Evolutionary conservation across 192 early-diverging fungal genomes (phyloP), one percentile per base, ranked within the genome.

Genomic region (Neocallimastix lanati): DNA sequence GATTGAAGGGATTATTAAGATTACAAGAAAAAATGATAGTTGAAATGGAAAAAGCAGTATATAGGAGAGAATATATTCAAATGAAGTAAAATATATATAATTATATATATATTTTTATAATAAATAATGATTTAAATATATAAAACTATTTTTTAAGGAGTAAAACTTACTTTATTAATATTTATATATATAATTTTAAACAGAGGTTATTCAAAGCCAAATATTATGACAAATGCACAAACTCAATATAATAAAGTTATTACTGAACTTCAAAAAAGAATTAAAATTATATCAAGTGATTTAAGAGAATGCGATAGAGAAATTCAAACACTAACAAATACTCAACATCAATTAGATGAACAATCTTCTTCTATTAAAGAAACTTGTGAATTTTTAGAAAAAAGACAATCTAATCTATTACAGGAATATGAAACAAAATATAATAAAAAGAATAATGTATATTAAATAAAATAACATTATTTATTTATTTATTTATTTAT

Each of bases 11-110:
- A 77, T 84, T 91, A 86, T 82, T 90, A 18, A 91, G 89, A 29
- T 82, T 91, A 27, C 90, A 91, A 79, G 90, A 91, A 78, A 89
- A 86, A 79, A 88, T 91, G 87, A 86, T 91, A 80, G 79, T 83
- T 7, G 90, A 91, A 76, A 91, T 91, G 90, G 90, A 91, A 82
- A 90, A 90, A 81, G 85, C 85, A 58, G 90, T 91, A 11, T 87
- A 83, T 30, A 29, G 90, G 28, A 79, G 90, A 13, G 90, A 91
- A 79, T 88, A 84, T 36, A 91, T 91, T 80, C 81, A 85, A 28
- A 78, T 82, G 40, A 77, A 86, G 83, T 83, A 67, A 28, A 27
- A 29, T 29, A 29, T 28, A 28, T 28, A 77, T 77, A 29, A 77
- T 77, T 6, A 6, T 6, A 77, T 29, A 28, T 78, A 82, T n/a